Percentiles rank a stretch among this genome's conserved stretches.
These are phyloP conservation scores for Hyaloscypha hepaticicola DNA, from an alignment of 495 filamentous ascomycete species.

Conservation along the genomic window DNA sequence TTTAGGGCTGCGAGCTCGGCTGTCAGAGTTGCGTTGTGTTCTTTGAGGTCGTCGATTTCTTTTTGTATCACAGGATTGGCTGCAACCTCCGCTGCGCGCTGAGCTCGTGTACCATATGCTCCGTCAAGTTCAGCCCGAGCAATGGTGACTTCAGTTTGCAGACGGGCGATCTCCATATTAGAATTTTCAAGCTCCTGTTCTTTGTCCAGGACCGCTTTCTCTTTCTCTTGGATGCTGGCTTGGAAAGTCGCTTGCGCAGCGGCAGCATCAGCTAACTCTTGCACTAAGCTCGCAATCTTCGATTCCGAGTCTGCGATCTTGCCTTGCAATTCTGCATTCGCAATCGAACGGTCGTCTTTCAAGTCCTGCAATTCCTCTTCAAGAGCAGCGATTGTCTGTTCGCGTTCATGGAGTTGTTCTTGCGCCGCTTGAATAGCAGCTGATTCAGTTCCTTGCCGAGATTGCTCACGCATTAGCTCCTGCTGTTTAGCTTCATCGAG, in stretches of 20 bases:
- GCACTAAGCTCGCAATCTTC: constrained; percentile 35
- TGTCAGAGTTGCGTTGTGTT: constrained; percentile 56
- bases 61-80: constrained; percentile 62
- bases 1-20: constrained; percentile 58
- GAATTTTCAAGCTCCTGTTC: constrained; percentile 70
- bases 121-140: constrained; percentile 93
- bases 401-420: constrained; percentile 51
- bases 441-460: constrained; percentile 37
- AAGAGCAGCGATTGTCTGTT: constrained; percentile 44
- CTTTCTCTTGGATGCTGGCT: constrained; percentile 18
- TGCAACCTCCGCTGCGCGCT: constrained; percentile 76
- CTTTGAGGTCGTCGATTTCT: constrained; percentile 64
- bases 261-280: constrained; percentile 38
- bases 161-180: constrained; percentile 77
- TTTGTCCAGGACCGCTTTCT: constrained; percentile 30
- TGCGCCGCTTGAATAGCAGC: constrained; percentile 39
- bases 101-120: constrained; percentile 76
- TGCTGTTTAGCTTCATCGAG: constrained; percentile 45
- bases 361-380: constrained; percentile 44
- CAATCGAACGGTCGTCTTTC: constrained; percentile 34
- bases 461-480: constrained; percentile 23
- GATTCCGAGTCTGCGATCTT: constrained; percentile 34
- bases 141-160: constrained; percentile 89
- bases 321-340: constrained; percentile 32
- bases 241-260: constrained; percentile 36